phyloP scores from a whole-genome alignment of 345 rosid genomes.

The Salix brachista region DNA sequence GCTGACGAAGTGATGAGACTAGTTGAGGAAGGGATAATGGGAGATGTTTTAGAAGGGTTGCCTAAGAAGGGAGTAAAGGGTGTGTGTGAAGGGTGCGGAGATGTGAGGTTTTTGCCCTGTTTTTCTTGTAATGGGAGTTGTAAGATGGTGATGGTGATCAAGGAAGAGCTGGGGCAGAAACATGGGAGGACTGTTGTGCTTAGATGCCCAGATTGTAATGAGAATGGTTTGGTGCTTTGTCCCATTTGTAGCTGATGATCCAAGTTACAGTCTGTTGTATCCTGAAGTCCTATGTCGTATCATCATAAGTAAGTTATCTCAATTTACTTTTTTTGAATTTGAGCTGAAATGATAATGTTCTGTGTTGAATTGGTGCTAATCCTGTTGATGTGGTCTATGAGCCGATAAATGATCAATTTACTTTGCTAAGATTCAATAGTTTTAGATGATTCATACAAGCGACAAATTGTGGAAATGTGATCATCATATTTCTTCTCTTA shows the following conservation, averaged over 20 bases:
- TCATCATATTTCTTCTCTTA: too few relatives aligned
- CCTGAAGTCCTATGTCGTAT: not conserved
- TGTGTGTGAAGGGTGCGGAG: slow-evolving; percentile 68
- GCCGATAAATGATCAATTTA: not conserved
- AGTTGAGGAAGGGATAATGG: slow-evolving; percentile 65
- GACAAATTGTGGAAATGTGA: not conserved
- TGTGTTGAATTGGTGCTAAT: not conserved
- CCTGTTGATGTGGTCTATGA: not conserved
- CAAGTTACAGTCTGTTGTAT: not conserved
- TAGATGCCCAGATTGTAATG: slow-evolving; percentile 71
- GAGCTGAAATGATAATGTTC: not conserved
- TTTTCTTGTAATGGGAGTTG: slow-evolving; percentile 68
- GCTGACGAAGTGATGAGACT: slow-evolving; percentile 72
- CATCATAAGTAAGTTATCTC: slow-evolving; percentile 11
- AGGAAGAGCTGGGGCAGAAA: slow-evolving; percentile 5
- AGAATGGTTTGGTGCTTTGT: slow-evolving; percentile 78
- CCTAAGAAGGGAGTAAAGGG: slow-evolving; percentile 35
- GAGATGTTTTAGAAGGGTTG: slow-evolving; percentile 49
- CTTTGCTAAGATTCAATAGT: not conserved
- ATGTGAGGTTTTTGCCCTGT: slow-evolving; percentile 72
- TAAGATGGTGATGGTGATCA: slow-evolving; percentile 55
- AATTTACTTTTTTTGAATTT: slow-evolving; percentile 2
- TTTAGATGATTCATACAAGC: not conserved
- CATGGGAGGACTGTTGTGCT: slow-evolving; percentile 38
- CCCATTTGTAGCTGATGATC: slow-evolving; percentile 47